Evolutionary conservation across 2,329 filamentous ascomycete species (phyloP).

Genomic region (Alternaria burnsii): DNA sequence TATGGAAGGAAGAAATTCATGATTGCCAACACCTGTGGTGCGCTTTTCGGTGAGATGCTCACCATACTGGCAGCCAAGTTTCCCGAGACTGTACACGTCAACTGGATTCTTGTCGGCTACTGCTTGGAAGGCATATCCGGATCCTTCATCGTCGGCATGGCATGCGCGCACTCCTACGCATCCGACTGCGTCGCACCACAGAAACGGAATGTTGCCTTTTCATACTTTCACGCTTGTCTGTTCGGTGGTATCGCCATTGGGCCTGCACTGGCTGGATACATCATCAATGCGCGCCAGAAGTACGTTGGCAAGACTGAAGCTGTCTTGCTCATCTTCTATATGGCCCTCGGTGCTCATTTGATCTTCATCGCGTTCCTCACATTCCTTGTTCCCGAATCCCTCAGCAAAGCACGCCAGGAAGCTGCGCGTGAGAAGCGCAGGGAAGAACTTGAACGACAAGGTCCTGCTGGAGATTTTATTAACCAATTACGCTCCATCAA

Average conservation of each 20-base stretch:
- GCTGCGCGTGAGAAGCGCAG: conserved; percentile 74
- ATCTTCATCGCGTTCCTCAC: conserved; percentile 77
- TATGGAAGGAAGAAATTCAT: conserved; percentile 82
- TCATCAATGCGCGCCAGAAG: conserved; percentile 67
- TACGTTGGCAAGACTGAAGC: conserved; percentile 67
- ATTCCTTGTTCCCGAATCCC: conserved; percentile 82
- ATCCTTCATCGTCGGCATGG: conserved; percentile 85
- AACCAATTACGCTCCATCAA: conserved; percentile 62
- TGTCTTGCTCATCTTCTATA: conserved; percentile 84
- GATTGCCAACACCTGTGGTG: conserved; percentile 76
- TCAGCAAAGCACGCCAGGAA: conserved; percentile 76
- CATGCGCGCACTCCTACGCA: conserved; percentile 83
- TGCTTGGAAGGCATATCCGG: conserved; percentile 84
- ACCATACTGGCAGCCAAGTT: conserved; percentile 80
- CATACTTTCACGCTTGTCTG: conserved; percentile 87
- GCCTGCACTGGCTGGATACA: conserved; percentile 79
- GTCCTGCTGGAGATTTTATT: conserved; percentile 54
- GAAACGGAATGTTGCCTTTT: conserved; percentile 82
- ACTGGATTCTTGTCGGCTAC: conserved; percentile 79
- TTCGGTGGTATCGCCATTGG: conserved; percentile 90
- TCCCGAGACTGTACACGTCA: conserved; percentile 76
- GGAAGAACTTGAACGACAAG: conserved; percentile 49
- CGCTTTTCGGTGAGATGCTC: conserved; percentile 75
- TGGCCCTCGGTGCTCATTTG: conserved; percentile 75
- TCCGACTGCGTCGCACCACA: conserved; percentile 87